Evolutionary conservation across 2,329 filamentous ascomycete species (phyloP), one percentile per base, ranked within the genome.

Genomic region (Bipolaris bicolor): DNA sequence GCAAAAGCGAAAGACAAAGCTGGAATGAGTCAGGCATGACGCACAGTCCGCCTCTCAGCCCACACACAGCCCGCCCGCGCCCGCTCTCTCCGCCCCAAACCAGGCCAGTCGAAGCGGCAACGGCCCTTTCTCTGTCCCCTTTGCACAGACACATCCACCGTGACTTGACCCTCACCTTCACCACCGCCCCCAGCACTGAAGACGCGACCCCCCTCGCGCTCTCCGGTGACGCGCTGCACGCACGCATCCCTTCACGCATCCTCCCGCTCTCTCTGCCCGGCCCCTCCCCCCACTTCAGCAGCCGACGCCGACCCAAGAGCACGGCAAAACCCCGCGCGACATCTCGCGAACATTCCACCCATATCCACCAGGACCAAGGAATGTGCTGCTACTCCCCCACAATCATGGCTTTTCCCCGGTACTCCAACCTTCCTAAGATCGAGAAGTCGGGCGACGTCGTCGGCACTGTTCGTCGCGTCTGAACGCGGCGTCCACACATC

Each of bases 351-450:
- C 41, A 22, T 33, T 43, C 31, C 40, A 49, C 18, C 20, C 51
- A 46, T 41, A 45, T 36, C 40, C 50, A 22, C 36, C 39, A 59
- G 61, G 46, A 61, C 52, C 56, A 16, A 65, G 65, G 60, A 66
- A 70, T 67, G 66, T 56, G 63, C 52, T 47, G 52, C 51, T 43
- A 55, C 45, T 53, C 52, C 58, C 61, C 55, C 45, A 64, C 52
- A 64, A 59, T 62, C 62, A 70, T 70, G 67, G 67, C 66, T 49
- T 65, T 57, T 66, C 63, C 49, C 57, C 60, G 67, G 66, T 62
- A 60, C 58, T 64, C 56, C 49, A 64, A 61, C 52, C 61, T 65
- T 54, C 64, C 64, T 44, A 59, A 63, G 59, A 63, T 62, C 54
- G 63, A 64, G 57, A 67, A 67, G 60, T 58, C 63, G 61, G 64